Evolutionary conservation across 345 rosid species (phyloP).

Genomic region (Lagerstroemia speciosa): DNA sequence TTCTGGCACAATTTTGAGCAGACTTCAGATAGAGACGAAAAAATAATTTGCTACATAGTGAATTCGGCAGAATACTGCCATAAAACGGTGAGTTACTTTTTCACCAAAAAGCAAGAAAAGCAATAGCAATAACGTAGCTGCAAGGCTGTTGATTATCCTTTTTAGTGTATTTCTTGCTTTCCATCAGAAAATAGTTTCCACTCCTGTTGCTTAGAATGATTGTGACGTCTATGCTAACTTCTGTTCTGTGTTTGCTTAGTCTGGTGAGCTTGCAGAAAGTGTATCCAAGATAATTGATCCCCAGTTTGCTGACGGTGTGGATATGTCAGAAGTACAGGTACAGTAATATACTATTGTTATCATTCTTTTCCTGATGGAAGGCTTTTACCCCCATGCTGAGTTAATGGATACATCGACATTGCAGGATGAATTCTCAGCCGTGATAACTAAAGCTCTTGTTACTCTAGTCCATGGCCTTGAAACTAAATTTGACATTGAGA

Average conservation of each 20-base stretch:
- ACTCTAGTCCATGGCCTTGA: conserved; percentile 90
- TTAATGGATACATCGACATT: conserved; percentile 3
- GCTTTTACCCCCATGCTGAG: conserved; percentile 10
- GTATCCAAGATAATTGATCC: conserved; percentile 84
- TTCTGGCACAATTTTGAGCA: conserved; percentile 21
- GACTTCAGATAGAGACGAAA: conserved; percentile 93
- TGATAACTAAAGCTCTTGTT: conserved; percentile 78
- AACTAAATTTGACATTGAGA: conserved; percentile 91
- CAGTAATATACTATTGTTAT: no score
- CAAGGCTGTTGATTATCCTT: neutral
- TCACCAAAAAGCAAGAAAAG: neutral
- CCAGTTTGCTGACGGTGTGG: conserved; percentile 73
- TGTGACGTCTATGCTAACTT: conserved; percentile 11
- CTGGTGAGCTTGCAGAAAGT: conserved; percentile 93
- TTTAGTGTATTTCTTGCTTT: neutral
- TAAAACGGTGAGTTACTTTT: conserved; percentile 56
- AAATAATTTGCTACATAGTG: conserved; percentile 87
- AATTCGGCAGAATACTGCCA: conserved; percentile 96
- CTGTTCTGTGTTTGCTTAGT: conserved; percentile 39
- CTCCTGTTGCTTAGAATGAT: neutral
- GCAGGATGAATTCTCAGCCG: conserved; percentile 97
- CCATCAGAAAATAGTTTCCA: neutral
- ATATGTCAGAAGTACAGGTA: conserved; percentile 90
- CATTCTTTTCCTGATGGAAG: neutral
- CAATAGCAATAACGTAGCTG: neutral